Conservation (phyloP, 106 monocot genomes). For the Chionographis japonica region DNA sequence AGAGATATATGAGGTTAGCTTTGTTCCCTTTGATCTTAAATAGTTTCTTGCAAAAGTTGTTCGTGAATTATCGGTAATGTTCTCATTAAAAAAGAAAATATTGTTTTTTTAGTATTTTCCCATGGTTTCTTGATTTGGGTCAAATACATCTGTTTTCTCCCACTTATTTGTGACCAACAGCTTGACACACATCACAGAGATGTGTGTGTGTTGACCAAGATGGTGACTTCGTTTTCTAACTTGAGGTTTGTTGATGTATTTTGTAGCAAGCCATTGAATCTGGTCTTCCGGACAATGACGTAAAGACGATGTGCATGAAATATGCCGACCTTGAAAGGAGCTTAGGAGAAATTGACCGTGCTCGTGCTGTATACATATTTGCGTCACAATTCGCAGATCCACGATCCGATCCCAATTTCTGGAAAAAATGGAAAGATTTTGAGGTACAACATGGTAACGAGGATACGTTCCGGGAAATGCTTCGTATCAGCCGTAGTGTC, state of each 20-base stretch:
- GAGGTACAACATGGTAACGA: slow-evolving; percentile 97
- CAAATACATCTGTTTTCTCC: too few relatives aligned
- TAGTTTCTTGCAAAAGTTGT: neutral
- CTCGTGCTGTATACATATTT: slow-evolving; percentile 75
- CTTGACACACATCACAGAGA: too few relatives aligned
- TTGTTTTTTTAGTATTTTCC: too few relatives aligned
- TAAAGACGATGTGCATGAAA: slow-evolving; percentile 82
- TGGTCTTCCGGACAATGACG: slow-evolving; percentile 81
- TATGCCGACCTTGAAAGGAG: slow-evolving; percentile 95
- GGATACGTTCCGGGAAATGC: slow-evolving; percentile 98
- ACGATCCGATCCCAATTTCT: slow-evolving; percentile 68
- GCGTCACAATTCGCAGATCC: slow-evolving; percentile 92
- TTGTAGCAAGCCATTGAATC: slow-evolving; percentile 97
- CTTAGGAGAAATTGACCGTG: slow-evolving; percentile 92
- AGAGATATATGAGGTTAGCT: slow-evolving; percentile 88
- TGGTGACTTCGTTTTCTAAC: slow-evolving; percentile 9
- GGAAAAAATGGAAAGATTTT: slow-evolving; percentile 96
- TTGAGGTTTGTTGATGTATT: slow-evolving; percentile 4
- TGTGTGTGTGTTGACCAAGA: too few relatives aligned
- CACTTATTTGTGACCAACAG: too few relatives aligned
- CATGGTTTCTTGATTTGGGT: too few relatives aligned
- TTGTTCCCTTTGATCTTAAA: neutral
- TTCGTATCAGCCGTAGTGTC: slow-evolving; percentile 83
- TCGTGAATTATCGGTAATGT: neutral
- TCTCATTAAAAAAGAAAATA: neutral